Conservation (phyloP, 2,329 filamentous ascomycete species). For the Ophiocordyceps robertsii region DNA sequence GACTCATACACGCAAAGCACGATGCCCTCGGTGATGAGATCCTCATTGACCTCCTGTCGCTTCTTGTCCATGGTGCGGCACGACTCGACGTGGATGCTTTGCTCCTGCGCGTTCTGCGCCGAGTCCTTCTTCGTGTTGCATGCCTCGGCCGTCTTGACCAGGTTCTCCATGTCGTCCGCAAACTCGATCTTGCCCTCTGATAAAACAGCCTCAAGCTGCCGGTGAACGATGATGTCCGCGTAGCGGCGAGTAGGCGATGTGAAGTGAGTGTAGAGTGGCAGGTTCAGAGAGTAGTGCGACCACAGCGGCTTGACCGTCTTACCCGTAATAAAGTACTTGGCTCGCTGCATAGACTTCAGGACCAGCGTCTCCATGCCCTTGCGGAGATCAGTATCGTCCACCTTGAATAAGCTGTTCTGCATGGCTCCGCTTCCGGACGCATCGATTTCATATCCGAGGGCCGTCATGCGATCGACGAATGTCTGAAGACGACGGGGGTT, state of each 20-base stretch:
- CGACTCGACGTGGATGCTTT: slow-evolving; percentile 96
- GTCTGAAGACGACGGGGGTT: slow-evolving; percentile 81
- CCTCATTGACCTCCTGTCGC: slow-evolving; percentile 72
- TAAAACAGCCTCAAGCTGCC: slow-evolving; percentile 78
- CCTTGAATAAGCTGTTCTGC: slow-evolving; percentile 89
- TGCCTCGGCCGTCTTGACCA: slow-evolving; percentile 85
- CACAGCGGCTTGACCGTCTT: slow-evolving; percentile 67
- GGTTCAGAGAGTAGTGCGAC: slow-evolving; percentile 83
- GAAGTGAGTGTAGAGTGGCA: slow-evolving; percentile 93
- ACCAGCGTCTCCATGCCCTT: slow-evolving; percentile 97
- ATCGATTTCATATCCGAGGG: slow-evolving; percentile 82
- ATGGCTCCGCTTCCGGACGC: slow-evolving; percentile 77
- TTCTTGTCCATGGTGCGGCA: slow-evolving; percentile 93
- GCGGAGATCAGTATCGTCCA: slow-evolving; percentile 76
- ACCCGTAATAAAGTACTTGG: slow-evolving; percentile 83
- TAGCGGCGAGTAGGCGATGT: slow-evolving; percentile 92
- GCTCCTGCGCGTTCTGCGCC: slow-evolving; percentile 91
- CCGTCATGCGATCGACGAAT: slow-evolving; percentile 85
- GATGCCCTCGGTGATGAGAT: slow-evolving; percentile 90
- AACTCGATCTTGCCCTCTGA: slow-evolving; percentile 76
- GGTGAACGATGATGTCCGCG: slow-evolving; percentile 88
- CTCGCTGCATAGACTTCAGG: slow-evolving; percentile 89
- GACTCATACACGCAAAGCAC: slow-evolving; percentile 97
- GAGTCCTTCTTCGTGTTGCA: slow-evolving; percentile 99
- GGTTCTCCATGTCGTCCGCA: slow-evolving; percentile 71